Conservation (phyloP, 352 stramenopile species). For the Phytophthora multivora region DNA sequence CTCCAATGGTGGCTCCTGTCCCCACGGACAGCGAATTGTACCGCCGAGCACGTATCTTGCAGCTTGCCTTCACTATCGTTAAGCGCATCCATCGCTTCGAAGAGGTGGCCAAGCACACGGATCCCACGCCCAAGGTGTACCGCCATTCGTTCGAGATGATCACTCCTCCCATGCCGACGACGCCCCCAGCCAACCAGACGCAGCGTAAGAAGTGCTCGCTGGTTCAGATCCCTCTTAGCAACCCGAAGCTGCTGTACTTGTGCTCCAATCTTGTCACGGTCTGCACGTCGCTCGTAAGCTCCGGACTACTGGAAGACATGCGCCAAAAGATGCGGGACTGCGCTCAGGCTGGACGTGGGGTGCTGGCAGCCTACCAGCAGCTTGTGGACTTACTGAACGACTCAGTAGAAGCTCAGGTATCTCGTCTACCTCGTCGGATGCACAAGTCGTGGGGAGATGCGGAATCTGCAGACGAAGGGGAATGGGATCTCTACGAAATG, state of each 20-base stretch:
- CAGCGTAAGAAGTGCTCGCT: conserved; percentile 41
- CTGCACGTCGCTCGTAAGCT: conserved; percentile 39
- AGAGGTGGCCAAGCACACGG: conserved; percentile 48
- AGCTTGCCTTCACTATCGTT: conserved; percentile 63
- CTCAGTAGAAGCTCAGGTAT: conserved; percentile 49
- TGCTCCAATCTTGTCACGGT: conserved; percentile 64
- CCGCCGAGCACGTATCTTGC: conserved; percentile 58
- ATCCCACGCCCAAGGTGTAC: conserved; percentile 40
- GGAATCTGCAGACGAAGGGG: conserved; percentile 44
- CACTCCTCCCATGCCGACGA: conserved; percentile 36
- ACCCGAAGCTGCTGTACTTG: conserved; percentile 59
- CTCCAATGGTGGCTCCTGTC: conserved; percentile 26
- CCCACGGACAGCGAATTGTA: conserved; percentile 53
- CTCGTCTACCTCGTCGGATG: conserved; percentile 44
- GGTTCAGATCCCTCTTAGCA: conserved; percentile 64
- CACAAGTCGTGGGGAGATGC: conserved; percentile 44
- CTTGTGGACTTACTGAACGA: conserved; percentile 54
- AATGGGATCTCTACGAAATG: conserved; percentile 64
- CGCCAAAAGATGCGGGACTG: conserved; percentile 55
- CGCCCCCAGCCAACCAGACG: conserved; percentile 9
- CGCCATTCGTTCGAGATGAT: conserved; percentile 73
- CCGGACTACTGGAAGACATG: conserved; percentile 50
- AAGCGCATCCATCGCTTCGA: conserved; percentile 68
- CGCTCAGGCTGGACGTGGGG: conserved; percentile 41
- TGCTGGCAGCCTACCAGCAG: conserved; percentile 49